phyloP scores from a whole-genome alignment of 208 protist species.

The Acanthamoeba lenticulata region DNA sequence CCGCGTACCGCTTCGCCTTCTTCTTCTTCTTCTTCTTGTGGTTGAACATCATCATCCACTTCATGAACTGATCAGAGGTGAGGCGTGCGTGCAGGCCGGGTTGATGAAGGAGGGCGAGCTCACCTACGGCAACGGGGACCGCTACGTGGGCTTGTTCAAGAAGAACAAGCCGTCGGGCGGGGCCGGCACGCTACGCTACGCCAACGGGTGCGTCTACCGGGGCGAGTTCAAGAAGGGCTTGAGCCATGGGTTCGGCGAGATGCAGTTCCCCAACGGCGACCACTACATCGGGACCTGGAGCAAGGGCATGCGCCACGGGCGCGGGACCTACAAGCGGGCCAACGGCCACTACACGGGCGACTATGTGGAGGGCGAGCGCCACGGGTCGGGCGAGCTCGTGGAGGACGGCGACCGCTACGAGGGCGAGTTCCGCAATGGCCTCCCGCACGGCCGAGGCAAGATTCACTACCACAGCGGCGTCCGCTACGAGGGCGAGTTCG shows the following conservation, averaged over 20 bases:
- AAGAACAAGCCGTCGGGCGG: constrained; percentile 90
- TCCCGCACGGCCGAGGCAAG: constrained; percentile 12
- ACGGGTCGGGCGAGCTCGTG: background rate
- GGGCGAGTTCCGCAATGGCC: background rate
- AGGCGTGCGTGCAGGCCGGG: background rate
- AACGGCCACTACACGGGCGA: background rate
- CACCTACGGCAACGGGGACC: background rate
- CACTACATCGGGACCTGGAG: background rate
- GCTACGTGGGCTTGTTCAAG: constrained; percentile 49
- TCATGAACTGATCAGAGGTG: too few species aligned
- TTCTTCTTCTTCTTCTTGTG: too few species aligned
- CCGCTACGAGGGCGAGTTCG: background rate
- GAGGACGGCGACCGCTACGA: background rate
- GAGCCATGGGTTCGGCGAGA: background rate
- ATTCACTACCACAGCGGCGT: background rate
- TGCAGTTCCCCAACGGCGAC: constrained; percentile 16
- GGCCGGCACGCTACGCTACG: constrained; percentile 88
- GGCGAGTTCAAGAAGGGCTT: constrained; percentile 75
- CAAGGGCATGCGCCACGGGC: background rate
- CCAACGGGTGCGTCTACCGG: constrained; percentile 89
- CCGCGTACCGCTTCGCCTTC: too few species aligned
- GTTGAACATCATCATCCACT: too few species aligned
- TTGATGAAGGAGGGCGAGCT: background rate
- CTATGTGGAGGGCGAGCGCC: background rate
- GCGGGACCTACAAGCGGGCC: background rate